These are phyloP conservation scores for Colletotrichum tanaceti DNA, from an alignment of 2,329 filamentous ascomycete genomes.

Conservation along the genomic window DNA sequence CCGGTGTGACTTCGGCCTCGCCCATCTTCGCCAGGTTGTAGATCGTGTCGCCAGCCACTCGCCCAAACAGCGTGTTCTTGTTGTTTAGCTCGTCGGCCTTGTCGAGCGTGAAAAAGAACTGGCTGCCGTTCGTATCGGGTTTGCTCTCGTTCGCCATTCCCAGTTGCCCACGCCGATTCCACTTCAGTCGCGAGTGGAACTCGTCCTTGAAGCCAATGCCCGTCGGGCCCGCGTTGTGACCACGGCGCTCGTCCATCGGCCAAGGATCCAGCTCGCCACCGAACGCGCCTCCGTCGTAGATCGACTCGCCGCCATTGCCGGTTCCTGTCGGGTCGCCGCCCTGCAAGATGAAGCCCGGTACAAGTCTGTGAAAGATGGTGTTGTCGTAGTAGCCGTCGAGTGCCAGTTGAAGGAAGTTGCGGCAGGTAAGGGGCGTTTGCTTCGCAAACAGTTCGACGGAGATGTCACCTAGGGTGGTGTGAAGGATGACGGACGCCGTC, in stretches of 20 bases:
- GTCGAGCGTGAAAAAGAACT: conserved; percentile 95
- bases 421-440: conserved; percentile 89
- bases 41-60: conserved; percentile 92
- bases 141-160: conserved; percentile 94
- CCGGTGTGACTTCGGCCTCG: conserved; percentile 83
- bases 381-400: conserved; percentile 95
- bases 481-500: conserved; percentile 89
- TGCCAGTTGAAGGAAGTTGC: conserved; percentile 95
- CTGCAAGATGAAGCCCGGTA: conserved; percentile 92
- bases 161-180: conserved; percentile 88
- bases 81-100: conserved; percentile 86
- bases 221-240: conserved; percentile 68
- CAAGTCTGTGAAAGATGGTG: conserved; percentile 92
- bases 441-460: conserved; percentile 94
- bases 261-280: conserved; percentile 78
- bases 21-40: conserved; percentile 96
- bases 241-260: conserved; percentile 74
- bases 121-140: conserved; percentile 86
- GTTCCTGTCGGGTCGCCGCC: conserved; percentile 95
- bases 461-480: conserved; percentile 90
- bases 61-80: conserved; percentile 93
- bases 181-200: conserved; percentile 91
- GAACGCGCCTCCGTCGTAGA: conserved; percentile 86
- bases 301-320: conserved; percentile 89
- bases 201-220: conserved; percentile 81